Conservation (phyloP, 2,329 filamentous ascomycete genomes). For the Aspergillus novofumigatus region DNA sequence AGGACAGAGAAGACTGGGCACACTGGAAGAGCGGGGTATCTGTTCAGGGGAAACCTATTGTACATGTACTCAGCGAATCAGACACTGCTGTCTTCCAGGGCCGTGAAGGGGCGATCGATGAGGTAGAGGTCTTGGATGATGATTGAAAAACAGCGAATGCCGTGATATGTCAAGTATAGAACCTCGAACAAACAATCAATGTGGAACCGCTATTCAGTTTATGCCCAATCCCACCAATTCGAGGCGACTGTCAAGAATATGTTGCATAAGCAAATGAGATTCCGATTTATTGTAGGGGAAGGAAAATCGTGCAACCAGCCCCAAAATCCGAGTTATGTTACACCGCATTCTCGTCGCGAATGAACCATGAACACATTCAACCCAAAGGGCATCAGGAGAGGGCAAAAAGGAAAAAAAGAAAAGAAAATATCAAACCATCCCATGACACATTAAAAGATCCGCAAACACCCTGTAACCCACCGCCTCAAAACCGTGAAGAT, state of each 20-base stretch:
- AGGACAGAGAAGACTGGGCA: constrained; percentile 75
- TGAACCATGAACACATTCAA: constrained; percentile 41
- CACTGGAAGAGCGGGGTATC: constrained; percentile 75
- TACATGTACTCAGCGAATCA: constrained; percentile 72
- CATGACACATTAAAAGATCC: constrained; percentile 47
- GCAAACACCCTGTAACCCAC: constrained; percentile 44
- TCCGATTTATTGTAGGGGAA: constrained; percentile 35
- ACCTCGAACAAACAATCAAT: background rate
- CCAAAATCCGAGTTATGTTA: constrained; percentile 44
- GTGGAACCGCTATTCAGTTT: background rate
- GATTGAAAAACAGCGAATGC: constrained; percentile 21
- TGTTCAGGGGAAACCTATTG: constrained; percentile 75
- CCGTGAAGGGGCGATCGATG: constrained; percentile 72
- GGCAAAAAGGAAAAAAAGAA: constrained; percentile 17
- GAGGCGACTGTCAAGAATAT: background rate
- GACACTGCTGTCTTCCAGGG: constrained; percentile 52
- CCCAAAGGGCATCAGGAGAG: constrained; percentile 31
- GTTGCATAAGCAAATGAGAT: constrained; percentile 20
- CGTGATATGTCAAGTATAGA: background rate
- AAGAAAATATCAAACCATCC: constrained; percentile 41
- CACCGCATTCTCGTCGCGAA: constrained; percentile 41
- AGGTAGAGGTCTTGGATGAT: constrained; percentile 85
- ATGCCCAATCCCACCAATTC: background rate
- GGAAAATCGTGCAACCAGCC: constrained; percentile 29
- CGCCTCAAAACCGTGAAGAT: constrained; percentile 42